A percentile compares a stretch with the other conserved stretches of the same genome.
phyloP scores from a whole-genome alignment of 306 rosid species.

The Trifolium repens region DNA sequence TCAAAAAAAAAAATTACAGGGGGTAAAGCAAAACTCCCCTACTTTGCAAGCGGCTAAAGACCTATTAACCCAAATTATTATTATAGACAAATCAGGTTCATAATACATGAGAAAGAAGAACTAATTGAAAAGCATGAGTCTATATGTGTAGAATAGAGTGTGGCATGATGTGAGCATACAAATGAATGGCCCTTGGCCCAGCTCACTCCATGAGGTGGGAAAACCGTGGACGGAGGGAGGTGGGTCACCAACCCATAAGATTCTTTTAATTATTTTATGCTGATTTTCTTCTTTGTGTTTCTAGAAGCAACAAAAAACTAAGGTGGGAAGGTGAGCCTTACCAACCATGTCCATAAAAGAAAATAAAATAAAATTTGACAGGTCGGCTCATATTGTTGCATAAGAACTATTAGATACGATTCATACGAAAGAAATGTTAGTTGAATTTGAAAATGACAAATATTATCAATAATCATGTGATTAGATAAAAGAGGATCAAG shows the following conservation, averaged over 20 bases:
- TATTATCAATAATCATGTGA: constrained; percentile 26
- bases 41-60: too few species aligned
- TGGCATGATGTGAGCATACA: constrained; percentile 33
- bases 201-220: constrained; percentile 47
- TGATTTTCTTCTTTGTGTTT: constrained; percentile 31
- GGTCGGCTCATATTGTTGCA: constrained; percentile 46
- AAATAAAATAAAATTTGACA: constrained; percentile 26
- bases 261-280: constrained; percentile 34
- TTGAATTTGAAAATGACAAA: constrained; percentile 47
- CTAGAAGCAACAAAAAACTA: constrained; percentile 58
- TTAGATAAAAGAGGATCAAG: constrained; percentile 6
- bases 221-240: constrained; percentile 41
- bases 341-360: constrained; percentile 49
- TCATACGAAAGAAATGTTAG: constrained; percentile 36
- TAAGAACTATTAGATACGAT: constrained; percentile 38
- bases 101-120: too few species aligned
- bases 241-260: constrained; percentile 56
- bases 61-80: too few species aligned
- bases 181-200: constrained; percentile 42
- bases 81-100: too few species aligned
- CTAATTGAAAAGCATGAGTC: too few species aligned
- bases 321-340: constrained; percentile 53
- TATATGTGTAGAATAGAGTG: neutral
- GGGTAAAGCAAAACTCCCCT: too few species aligned
- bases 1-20: too few species aligned